Conservation (phyloP, 1,284 basidiomycete genomes). For the Ganoderma boninense region DNA sequence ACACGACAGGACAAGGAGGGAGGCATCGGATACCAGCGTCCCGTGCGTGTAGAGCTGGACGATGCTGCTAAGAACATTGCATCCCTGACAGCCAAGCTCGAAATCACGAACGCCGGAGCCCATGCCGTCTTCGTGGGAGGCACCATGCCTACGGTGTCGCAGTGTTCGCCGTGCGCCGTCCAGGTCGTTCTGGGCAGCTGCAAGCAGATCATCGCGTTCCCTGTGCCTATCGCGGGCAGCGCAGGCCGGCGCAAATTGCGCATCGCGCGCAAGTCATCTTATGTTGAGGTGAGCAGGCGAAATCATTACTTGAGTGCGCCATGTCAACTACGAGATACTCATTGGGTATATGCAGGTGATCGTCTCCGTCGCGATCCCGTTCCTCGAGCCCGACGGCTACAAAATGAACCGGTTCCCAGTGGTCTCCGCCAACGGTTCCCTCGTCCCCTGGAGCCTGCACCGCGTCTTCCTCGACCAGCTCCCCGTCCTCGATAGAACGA, state of each 20-base stretch:
- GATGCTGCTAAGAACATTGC: neutral
- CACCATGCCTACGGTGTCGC: constrained; percentile 32
- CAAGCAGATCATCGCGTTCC: constrained; percentile 41
- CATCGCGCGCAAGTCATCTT: constrained; percentile 59
- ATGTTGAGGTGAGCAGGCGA: constrained; percentile 54
- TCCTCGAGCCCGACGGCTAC: constrained; percentile 35
- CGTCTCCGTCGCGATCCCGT: constrained; percentile 37
- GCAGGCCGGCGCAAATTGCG: constrained; percentile 43
- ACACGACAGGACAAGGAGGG: neutral
- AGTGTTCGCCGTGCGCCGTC: constrained; percentile 46
- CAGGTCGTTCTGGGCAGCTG: constrained; percentile 37
- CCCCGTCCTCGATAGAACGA: constrained; percentile 40
- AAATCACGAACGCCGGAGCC: constrained; percentile 36
- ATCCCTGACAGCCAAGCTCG: constrained; percentile 36
- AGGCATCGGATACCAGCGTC: constrained; percentile 38
- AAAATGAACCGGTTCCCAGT: constrained; percentile 46
- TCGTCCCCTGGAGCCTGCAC: constrained; percentile 51
- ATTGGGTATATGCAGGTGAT: constrained; percentile 37
- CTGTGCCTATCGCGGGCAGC: constrained; percentile 44
- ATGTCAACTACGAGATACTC: constrained; percentile 26
- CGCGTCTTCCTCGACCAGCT: constrained; percentile 48
- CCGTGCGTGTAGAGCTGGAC: constrained; percentile 32
- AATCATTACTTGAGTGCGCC: neutral
- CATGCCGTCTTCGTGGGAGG: constrained; percentile 34
- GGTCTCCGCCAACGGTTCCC: constrained; percentile 25